These are phyloP conservation scores for Pseudogymnoascus sp. DNA, from an alignment of 2,329 filamentous ascomycete species.

Conservation along the genomic window DNA sequence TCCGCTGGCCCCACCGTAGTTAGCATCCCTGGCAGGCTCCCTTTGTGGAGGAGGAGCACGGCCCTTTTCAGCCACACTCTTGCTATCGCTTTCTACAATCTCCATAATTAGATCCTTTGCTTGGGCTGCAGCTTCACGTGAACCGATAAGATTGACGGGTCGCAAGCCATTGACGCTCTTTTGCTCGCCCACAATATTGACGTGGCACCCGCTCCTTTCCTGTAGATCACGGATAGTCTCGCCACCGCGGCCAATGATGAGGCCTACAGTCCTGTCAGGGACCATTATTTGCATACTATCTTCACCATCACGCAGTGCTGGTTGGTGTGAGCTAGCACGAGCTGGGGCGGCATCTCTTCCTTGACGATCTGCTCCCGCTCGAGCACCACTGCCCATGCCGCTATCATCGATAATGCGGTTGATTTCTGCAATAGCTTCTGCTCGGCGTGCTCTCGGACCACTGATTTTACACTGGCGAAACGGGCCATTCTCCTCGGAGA, in stretches of 20 bases:
- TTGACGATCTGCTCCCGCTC: constrained; percentile 32
- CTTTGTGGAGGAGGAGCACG: constrained; percentile 33
- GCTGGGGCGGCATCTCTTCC: constrained; percentile 26
- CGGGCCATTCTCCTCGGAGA: constrained; percentile 60
- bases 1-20: constrained; percentile 31
- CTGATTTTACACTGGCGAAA: constrained; percentile 81
- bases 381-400: constrained; percentile 48
- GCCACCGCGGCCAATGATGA: constrained; percentile 89
- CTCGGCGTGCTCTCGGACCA: constrained; percentile 61
- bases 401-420: constrained; percentile 84
- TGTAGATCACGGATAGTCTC: constrained; percentile 90
- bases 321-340: constrained; percentile 28
- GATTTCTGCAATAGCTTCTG: constrained; percentile 74
- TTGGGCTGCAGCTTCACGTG: constrained; percentile 60
- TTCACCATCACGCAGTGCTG: constrained; percentile 65
- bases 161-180: constrained; percentile 86
- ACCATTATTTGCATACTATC: constrained; percentile 91
- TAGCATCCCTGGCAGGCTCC: constrained; percentile 36
- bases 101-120: constrained; percentile 87
- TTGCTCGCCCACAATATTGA: constrained; percentile 89
- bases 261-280: constrained; percentile 80
- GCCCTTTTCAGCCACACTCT: constrained; percentile 32
- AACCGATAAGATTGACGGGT: constrained; percentile 83
- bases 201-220: constrained; percentile 85
- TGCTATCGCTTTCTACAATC: constrained; percentile 85